Conservation (phyloP, 495 filamentous ascomycete species). For the Filosporella fistucella region DNA sequence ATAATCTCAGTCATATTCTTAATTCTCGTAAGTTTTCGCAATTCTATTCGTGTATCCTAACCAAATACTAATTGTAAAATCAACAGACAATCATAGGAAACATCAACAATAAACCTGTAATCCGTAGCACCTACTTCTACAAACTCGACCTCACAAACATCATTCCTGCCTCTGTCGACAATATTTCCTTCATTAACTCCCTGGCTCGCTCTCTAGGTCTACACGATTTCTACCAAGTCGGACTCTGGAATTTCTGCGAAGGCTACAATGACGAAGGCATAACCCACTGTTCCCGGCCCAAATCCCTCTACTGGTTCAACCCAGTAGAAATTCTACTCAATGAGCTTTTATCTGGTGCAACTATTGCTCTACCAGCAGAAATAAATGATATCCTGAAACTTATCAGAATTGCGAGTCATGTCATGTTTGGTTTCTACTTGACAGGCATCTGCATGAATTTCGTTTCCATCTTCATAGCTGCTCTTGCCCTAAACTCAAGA, state of each 20-base stretch:
- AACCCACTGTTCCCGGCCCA: constrained; percentile 65
- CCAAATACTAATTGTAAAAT: no score
- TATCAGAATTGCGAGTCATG: constrained; percentile 71
- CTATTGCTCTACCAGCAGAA: constrained; percentile 72
- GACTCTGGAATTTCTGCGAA: constrained; percentile 86
- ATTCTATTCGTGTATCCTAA: no score
- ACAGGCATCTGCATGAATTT: constrained; percentile 61
- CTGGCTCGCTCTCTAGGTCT: constrained; percentile 86
- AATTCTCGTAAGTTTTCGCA: constrained; percentile 49
- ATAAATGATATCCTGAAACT: constrained; percentile 68
- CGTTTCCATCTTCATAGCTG: constrained; percentile 61
- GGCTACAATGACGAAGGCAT: constrained; percentile 71
- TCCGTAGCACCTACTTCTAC: constrained; percentile 74
- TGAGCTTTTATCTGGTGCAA: constrained; percentile 77
- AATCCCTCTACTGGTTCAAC: constrained; percentile 82
- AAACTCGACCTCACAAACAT: constrained; percentile 80
- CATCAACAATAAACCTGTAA: constrained; percentile 50
- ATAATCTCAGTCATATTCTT: constrained; percentile 71
- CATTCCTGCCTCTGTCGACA: constrained; percentile 68
- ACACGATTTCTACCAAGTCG: constrained; percentile 92
- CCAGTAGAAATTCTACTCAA: constrained; percentile 73
- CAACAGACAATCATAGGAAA: constrained; percentile 64
- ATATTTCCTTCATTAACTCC: constrained; percentile 62
- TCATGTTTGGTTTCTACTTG: constrained; percentile 90
- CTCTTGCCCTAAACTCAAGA: constrained; percentile 43